phyloP scores from a whole-genome alignment of 495 filamentous ascomycete species.

The Neurospora terricola region DNA sequence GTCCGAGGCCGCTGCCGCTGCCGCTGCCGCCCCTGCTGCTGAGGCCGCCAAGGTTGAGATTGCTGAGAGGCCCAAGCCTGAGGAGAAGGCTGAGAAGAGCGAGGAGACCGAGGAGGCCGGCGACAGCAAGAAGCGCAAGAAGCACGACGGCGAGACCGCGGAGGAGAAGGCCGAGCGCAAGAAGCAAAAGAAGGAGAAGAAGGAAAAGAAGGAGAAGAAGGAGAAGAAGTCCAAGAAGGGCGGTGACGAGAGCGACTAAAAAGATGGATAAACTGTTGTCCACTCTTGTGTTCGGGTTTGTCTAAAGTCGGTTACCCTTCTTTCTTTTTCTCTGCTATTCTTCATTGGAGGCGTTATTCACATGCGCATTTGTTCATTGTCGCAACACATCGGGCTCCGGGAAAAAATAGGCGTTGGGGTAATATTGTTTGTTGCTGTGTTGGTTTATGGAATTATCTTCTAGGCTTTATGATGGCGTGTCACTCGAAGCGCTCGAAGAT shows the following conservation, averaged over 20 bases:
- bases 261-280: neutral
- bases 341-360: neutral
- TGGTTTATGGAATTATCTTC: neutral
- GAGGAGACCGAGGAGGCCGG: slow-evolving; percentile 26
- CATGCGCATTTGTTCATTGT: neutral
- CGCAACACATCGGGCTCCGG: neutral
- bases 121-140: slow-evolving; percentile 65
- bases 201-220: slow-evolving; percentile 53
- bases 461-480: neutral
- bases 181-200: slow-evolving; percentile 62
- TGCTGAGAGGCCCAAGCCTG: slow-evolving; percentile 18
- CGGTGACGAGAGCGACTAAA: slow-evolving; percentile 37
- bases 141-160: slow-evolving; percentile 69
- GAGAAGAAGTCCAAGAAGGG: slow-evolving; percentile 42
- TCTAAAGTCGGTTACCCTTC: neutral
- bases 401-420: neutral
- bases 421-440: neutral
- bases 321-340: neutral
- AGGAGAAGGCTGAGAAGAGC: slow-evolving; percentile 28
- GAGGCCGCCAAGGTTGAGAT: slow-evolving; percentile 8
- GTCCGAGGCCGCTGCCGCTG: slow-evolving; percentile 26
- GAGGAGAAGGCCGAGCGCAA: slow-evolving; percentile 69
- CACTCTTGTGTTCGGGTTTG: neutral
- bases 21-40: slow-evolving; percentile 26
- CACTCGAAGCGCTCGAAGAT: neutral